Conservation (phyloP, 352 stramenopile genomes). For the Aphanomyces stellatus region DNA sequence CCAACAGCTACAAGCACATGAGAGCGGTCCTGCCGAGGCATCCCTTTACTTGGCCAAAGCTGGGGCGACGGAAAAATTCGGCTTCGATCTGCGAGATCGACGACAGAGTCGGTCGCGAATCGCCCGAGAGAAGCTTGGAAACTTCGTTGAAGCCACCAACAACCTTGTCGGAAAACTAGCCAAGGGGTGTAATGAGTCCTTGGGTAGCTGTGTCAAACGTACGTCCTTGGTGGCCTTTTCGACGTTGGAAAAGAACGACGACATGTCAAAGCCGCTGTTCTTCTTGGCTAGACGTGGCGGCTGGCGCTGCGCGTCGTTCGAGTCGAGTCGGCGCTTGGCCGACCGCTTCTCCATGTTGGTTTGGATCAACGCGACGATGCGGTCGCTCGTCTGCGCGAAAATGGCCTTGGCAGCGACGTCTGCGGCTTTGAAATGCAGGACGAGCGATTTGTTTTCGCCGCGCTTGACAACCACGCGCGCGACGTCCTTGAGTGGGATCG, state of each 20-base stretch:
- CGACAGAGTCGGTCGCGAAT: neutral
- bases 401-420: neutral
- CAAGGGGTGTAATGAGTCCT: neutral
- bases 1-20: neutral
- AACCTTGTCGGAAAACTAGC: constrained; percentile 7
- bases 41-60: neutral
- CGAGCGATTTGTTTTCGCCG: constrained; percentile 11
- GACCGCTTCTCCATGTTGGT: constrained; percentile 2
- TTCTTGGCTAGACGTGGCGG: neutral
- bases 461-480: neutral
- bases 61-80: constrained; percentile 7
- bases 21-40: neutral
- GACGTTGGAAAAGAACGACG: constrained; percentile 9
- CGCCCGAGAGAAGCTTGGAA: constrained; percentile 4
- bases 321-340: neutral
- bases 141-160: constrained; percentile 7
- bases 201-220: neutral
- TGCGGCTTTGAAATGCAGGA: constrained; percentile 3
- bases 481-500: constrained; percentile 4
- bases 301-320: neutral
- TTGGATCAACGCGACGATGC: neutral
- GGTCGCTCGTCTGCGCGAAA: constrained; percentile 1
- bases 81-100: constrained; percentile 15
- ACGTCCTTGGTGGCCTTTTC: constrained; percentile 5
- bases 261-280: constrained; percentile 1